A percentile compares a stretch with the other conserved stretches of the same genome.
Conservation (phyloP, 2,329 filamentous ascomycete genomes). For the Claviceps humidiphila region DNA sequence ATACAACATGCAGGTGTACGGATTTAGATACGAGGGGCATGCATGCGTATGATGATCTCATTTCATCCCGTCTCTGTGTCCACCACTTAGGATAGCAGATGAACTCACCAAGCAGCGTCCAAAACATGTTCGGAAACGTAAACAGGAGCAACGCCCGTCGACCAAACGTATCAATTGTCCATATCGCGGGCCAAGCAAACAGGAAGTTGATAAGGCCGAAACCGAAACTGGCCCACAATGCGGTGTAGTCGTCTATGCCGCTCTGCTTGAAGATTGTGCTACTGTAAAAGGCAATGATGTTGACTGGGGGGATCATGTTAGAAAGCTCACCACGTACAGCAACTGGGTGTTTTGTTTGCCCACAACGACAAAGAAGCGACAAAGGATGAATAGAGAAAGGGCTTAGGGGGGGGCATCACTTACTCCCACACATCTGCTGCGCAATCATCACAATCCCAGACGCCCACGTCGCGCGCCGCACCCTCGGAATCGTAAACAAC, state of each 20-base stretch:
- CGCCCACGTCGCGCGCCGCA: constrained; percentile 50
- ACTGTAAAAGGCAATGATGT: constrained; percentile 22
- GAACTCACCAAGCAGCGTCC: constrained; percentile 10
- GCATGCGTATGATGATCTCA: not conserved
- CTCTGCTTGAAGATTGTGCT: constrained; percentile 22
- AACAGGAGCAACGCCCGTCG: constrained; percentile 13
- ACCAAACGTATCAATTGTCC: constrained; percentile 17
- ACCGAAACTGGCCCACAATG: constrained; percentile 20
- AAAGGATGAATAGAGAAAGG: not conserved
- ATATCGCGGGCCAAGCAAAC: constrained; percentile 19
- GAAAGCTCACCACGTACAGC: not conserved
- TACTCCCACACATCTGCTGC: constrained; percentile 44
- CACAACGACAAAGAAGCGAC: not conserved
- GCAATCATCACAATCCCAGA: constrained; percentile 55
- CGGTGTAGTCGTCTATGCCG: constrained; percentile 16
- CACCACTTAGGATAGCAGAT: not conserved
- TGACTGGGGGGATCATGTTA: constrained; percentile 23
- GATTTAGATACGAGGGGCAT: not conserved
- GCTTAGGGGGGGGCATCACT: constrained; percentile 6
- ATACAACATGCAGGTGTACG: not conserved
- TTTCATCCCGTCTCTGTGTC: not conserved
- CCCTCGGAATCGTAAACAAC: constrained; percentile 43
- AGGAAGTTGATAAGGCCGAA: constrained; percentile 15
- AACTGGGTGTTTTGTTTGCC: not conserved
- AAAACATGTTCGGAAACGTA: constrained; percentile 23